Conservation (phyloP, 177 flowering plant species). For the Telopea speciosissima region DNA sequence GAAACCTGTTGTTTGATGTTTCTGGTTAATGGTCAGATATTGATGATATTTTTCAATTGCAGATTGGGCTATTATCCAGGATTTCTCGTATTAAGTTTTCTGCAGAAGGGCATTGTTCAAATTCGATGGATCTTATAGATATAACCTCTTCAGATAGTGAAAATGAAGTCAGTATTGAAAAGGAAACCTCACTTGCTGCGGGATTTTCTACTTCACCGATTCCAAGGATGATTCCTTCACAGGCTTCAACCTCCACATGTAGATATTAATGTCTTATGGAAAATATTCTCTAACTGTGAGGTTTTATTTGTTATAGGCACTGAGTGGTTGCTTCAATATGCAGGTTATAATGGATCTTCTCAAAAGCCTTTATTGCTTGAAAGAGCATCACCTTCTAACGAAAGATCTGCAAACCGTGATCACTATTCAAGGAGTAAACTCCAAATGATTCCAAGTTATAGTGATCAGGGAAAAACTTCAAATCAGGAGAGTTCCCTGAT, state of each 20-base stretch:
- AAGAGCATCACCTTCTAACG: slow-evolving; percentile 21
- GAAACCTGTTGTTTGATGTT: background rate
- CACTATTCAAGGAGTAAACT: slow-evolving; percentile 8
- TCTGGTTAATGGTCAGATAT: background rate
- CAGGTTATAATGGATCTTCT: slow-evolving; percentile 33
- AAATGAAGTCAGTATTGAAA: slow-evolving; percentile 26
- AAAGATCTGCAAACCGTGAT: slow-evolving; percentile 19
- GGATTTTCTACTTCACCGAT: slow-evolving; percentile 21
- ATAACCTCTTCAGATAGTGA: slow-evolving; percentile 77
- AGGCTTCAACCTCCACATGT: slow-evolving; percentile 26
- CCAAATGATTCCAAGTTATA: slow-evolving; percentile 14
- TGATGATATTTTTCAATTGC: slow-evolving; percentile 11
- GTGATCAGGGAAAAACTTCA: too few species aligned
- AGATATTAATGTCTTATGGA: background rate
- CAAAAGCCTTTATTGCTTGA: slow-evolving; percentile 21
- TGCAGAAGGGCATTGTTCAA: slow-evolving; percentile 11
- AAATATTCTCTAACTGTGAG: background rate
- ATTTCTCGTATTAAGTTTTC: slow-evolving; percentile 11
- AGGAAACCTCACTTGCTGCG: slow-evolving; percentile 14
- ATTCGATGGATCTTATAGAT: slow-evolving; percentile 43
- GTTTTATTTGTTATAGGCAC: background rate
- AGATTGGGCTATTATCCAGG: slow-evolving; percentile 17
- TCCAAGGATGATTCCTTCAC: slow-evolving; percentile 40
- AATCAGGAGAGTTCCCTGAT: background rate
- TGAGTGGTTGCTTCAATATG: slow-evolving; percentile 9